Base-by-base conservation (phyloP, 768 basidiomycete genomes). In the Mycena indigotica region DNA sequence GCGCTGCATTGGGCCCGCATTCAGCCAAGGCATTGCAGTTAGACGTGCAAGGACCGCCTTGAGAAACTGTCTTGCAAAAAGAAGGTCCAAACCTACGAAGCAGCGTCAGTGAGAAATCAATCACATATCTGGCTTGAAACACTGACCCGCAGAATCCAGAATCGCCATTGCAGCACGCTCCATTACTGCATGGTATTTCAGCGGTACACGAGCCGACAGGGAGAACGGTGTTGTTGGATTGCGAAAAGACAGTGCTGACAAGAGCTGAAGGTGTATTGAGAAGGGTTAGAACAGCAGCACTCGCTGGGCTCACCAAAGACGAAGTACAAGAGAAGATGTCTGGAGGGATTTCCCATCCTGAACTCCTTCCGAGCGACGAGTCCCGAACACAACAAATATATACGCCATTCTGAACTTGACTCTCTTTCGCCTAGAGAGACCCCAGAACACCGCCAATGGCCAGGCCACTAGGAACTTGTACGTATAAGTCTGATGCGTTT, bases 111-210 rank as follows among this genome's bases (percentile, higher is more conserved):
- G 21, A 12, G 52, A 49, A 48, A 35, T 25, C 30, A 28, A 17
- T 28, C 23, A 25, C 21, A 4, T 23, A 35, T 10, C 5, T 5
- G 24, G 50, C 6, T 28, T 17, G 25, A 39, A 35, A 23, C 41
- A 64, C 66, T 23, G 10, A 63, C 56, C 69, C 69, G 53, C 69
- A 70, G 45, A 65, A 70, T 23, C 69, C 69, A n/a, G 64, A 59
- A 4, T 48, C 55, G 29, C 50, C 51, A 41, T 68, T 67, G 49
- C 69, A 70, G 53, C 69, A 70, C 4, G 66, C 67, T 26, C 63
- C 67, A 46, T 69, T 68, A 30, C 62, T 52, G 51, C 68, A 69
- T 5, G 67, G 68, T 13, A 44, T 44, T 8, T 13, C 23, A 13
- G 41, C 12, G 8, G 41, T 44, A 19, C 65, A 66, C 21, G 56